Evolutionary conservation across 2,329 filamentous ascomycete genomes (phyloP).

Genomic region (Aspergillus melleus): DNA sequence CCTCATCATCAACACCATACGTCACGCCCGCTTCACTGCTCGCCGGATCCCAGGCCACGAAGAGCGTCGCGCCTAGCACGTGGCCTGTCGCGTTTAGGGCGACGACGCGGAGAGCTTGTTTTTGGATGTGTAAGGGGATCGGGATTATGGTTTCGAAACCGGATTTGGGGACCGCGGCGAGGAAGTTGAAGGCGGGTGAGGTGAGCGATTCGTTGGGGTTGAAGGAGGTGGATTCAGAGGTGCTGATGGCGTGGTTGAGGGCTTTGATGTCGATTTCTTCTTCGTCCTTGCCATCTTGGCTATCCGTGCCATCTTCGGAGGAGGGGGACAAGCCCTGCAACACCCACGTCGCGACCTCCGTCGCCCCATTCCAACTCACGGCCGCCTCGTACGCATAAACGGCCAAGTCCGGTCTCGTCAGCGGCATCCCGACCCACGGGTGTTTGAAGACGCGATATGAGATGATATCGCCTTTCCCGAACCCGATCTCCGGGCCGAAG

Average conservation of each 20-base stretch:
- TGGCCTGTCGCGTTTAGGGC: constrained; percentile 23
- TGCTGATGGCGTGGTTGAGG: not conserved
- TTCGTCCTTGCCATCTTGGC: not conserved
- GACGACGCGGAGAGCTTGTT: constrained; percentile 21
- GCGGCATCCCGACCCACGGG: constrained; percentile 54
- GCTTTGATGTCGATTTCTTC: not conserved
- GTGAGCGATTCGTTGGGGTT: not conserved
- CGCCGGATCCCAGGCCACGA: constrained; percentile 23
- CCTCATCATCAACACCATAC: constrained; percentile 1
- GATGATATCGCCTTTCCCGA: constrained; percentile 34
- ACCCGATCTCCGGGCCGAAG: constrained; percentile 36
- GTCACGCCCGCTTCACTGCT: constrained; percentile 13
- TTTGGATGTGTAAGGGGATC: constrained; percentile 17
- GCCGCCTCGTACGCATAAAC: constrained; percentile 19
- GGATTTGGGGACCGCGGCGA: constrained; percentile 23
- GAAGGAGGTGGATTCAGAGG: not conserved
- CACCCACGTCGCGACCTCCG: constrained; percentile 34
- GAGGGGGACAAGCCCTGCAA: constrained; percentile 18
- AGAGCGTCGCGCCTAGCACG: constrained; percentile 17
- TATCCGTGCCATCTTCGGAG: not conserved
- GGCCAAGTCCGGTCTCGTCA: constrained; percentile 33
- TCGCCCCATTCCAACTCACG: constrained; percentile 41
- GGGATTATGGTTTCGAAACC: constrained; percentile 31
- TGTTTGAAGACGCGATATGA: constrained; percentile 58
- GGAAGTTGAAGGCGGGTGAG: constrained; percentile 11